Base-by-base conservation (phyloP, 208 protist species). In the Leishmania turanica region DNA sequence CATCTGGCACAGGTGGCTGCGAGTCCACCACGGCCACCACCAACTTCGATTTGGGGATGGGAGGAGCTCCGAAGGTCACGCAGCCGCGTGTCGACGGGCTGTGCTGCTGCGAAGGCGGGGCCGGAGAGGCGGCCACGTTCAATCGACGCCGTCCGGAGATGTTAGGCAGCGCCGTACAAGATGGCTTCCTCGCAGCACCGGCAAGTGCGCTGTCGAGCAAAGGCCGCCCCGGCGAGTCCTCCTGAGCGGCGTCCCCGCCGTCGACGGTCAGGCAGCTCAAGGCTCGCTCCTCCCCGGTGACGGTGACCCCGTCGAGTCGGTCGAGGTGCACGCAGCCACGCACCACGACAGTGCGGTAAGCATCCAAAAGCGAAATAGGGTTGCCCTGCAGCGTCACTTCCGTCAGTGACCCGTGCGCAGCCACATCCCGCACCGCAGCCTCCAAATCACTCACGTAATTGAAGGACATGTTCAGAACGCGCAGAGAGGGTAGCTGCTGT, bases 381-480 rank as follows among this genome's bases (percentile, higher is more conserved):
- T 93, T 95, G 45, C 93, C 94, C 42, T 84, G 70, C 40, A 97
- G 87, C 3, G 78, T 86, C 27, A 96, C 80, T 62, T 97, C 93
- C 17, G 82, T 76, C 47, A 97, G 77, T 21, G 79, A 58, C 7
- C 56, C 60, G 70, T 97, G 94, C 54, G 60, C 82, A 27, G 73
- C 54, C 15, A 95, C 47, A 17, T 80, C 78, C 11, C 58, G 69
- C 76, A 92, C 85, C 42, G 86, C 83, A 3, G 58, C 80, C 31
- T 87, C 82, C 24, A 96, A 62, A 75, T 84, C 83, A n/a, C 70
- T 79, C 6, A 97, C 45, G 73, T 80, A 70, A 78, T 97, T 97
- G 84, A 87, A 84, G 8, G 89, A 88, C 64, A 95, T 82, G 76
- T 97, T 90, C 24, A 97, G 78, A 47, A 95, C 82, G 47, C 86